Evolutionary conservation across 1,284 basidiomycete species (phyloP), one percentile per base, ranked within the genome.

Genomic region (Lentinula novae-zelandiae): DNA sequence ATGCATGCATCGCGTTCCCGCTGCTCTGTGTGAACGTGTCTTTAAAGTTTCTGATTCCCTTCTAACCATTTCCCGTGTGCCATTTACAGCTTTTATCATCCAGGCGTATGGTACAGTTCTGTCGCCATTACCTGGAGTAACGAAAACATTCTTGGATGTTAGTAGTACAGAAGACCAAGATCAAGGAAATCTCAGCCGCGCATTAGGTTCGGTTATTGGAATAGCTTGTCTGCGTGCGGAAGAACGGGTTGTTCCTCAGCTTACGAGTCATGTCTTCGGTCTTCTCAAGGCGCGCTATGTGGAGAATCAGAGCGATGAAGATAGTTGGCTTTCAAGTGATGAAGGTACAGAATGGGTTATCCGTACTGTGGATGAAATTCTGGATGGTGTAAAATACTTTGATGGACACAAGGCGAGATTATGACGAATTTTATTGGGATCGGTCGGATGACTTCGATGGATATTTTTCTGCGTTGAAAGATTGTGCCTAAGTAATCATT

Each of bases 271-370:
- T 73, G 90, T 95, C 50, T 97, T 95, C 74, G 96, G 96, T 17
- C 81, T 99, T 68, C 85, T 95, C 66, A 95, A 95, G 72, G 93
- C 93, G 38, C 87, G 88, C 57, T 70, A 81, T 52, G 76, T 76
- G 49, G 78, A 81, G 60, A 80, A 79, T 31, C 79, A 87, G 68
- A 85, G 78, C 63, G 80, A 84, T 67, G 95, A 95, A 68, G 89
- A 93, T 71, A 83, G 81, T 53, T 99, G 92, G 90, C 82, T 99
- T 39, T 82, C 89, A 27, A 91, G 84, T 56, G 94, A 97, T 71
- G 92, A 95, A 72, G 96, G 96, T 38, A 87, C 92, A 33, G 86
- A 89, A 73, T 99, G 96, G 96, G 89, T 96, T 44, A 77, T 98
- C 65, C 85, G 89, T 69, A 89, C 86, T 53, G 87, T 96, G 42